These are phyloP conservation scores for Geotrichum macrosporum DNA, from an alignment of 1,139 yeast genomes.

Conservation along the genomic window DNA sequence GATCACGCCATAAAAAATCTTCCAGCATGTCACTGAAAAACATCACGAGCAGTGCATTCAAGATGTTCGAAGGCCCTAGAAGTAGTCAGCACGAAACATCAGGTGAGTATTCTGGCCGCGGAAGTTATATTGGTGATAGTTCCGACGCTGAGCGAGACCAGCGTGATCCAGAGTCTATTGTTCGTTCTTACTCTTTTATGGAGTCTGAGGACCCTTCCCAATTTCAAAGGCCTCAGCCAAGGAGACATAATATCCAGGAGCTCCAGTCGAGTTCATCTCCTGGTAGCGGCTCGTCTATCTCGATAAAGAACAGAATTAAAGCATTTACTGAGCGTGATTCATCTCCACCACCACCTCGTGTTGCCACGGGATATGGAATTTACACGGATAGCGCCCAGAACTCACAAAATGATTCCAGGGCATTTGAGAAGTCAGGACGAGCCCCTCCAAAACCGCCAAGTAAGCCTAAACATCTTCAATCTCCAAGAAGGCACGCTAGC, in stretches of 20 bases:
- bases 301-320: constrained; percentile 62
- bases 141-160: constrained; percentile 19
- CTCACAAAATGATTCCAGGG: background rate
- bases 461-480: constrained; percentile 54
- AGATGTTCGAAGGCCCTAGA: constrained; percentile 24
- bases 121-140: constrained; percentile 22
- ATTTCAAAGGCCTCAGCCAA: constrained; percentile 20
- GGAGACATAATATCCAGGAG: background rate
- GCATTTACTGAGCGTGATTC: constrained; percentile 49
- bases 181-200: constrained; percentile 14
- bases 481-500: constrained; percentile 17
- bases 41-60: constrained; percentile 35
- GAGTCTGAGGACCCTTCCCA: constrained; percentile 25
- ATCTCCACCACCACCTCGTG: constrained; percentile 45
- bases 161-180: constrained; percentile 10
- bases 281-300: constrained; percentile 6
- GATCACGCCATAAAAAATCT: constrained; percentile 5
- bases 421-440: background rate
- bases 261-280: too few species aligned
- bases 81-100: background rate
- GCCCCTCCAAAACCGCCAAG: constrained; percentile 51
- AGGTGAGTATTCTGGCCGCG: background rate
- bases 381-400: constrained; percentile 52
- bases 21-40: constrained; percentile 27
- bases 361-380: constrained; percentile 78